Evolutionary conservation across 208 protist species (phyloP).

Genomic region (Sergeia podlipaevii): DNA sequence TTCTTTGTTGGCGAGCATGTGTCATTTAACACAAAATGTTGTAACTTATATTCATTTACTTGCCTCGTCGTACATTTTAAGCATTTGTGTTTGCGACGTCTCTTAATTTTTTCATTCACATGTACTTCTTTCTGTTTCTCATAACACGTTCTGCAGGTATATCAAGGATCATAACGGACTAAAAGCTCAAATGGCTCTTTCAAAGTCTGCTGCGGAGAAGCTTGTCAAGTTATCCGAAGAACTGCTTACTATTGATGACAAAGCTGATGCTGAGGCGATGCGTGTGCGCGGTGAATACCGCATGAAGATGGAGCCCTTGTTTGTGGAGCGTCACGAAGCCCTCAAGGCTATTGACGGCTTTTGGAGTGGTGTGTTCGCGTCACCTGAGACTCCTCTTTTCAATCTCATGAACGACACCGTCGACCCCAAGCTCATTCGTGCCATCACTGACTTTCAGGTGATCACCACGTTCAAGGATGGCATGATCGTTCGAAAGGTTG

Average conservation of each 20-base stretch:
- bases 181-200: constrained; percentile 10
- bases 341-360: constrained; percentile 47
- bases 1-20: too few species aligned
- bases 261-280: constrained; percentile 19
- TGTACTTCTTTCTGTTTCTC: constrained; percentile 17
- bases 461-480: constrained; percentile 29
- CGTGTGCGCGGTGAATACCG: constrained; percentile 37
- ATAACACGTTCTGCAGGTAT: constrained; percentile 1
- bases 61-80: too few species aligned
- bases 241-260: constrained; percentile 25
- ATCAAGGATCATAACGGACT: background rate
- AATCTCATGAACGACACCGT: constrained; percentile 63
- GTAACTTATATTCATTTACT: too few species aligned
- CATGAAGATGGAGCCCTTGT: constrained; percentile 48
- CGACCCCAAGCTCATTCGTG: constrained; percentile 75
- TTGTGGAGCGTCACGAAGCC: constrained; percentile 40
- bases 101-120: constrained; percentile 1
- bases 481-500: constrained; percentile 40
- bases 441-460: constrained; percentile 60
- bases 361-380: constrained; percentile 53
- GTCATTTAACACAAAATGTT: too few species aligned
- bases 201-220: constrained; percentile 15
- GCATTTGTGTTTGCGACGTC: too few species aligned
- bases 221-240: constrained; percentile 37
- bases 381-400: constrained; percentile 31